Evolutionary conservation across 2,329 filamentous ascomycete species (phyloP).

Genomic region (Trichophyton verrucosum): DNA sequence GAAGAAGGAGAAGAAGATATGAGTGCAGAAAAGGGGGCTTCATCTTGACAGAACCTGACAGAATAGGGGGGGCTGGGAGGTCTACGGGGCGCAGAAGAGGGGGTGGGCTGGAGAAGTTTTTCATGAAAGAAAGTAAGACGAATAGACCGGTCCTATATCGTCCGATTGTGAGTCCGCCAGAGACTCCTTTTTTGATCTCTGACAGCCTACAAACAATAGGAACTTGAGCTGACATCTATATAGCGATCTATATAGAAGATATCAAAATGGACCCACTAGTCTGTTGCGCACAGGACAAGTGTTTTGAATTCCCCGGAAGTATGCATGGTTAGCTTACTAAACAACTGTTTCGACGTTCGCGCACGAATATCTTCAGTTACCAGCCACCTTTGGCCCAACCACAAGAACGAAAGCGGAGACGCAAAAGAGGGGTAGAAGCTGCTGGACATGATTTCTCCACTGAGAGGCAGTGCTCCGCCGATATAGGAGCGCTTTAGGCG

Average conservation of each 20-base stretch:
- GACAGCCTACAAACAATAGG: neutral
- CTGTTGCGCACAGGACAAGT: neutral
- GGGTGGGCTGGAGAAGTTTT: neutral
- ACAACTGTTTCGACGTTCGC: neutral
- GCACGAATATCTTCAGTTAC: neutral
- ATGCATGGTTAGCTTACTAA: neutral
- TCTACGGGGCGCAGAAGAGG: neutral
- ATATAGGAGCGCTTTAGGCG: neutral
- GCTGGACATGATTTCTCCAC: neutral
- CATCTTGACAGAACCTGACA: neutral
- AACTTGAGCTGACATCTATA: neutral
- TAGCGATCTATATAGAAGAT: neutral
- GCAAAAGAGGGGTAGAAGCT: neutral
- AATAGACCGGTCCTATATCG: neutral
- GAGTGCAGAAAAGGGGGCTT: neutral
- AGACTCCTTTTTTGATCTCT: neutral
- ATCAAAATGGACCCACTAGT: neutral
- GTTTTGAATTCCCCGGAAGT: neutral
- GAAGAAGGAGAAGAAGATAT: neutral
- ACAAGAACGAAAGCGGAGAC: neutral
- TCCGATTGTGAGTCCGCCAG: neutral
- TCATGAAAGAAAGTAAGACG: neutral
- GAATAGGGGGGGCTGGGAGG: neutral
- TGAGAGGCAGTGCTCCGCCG: too few species aligned
- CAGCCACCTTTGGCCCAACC: neutral